Percentiles rank a stretch among this genome's conserved stretches.
Evolutionary conservation across 768 basidiomycete species (phyloP).

Genomic region (Neoboletus subvelutipes): DNA sequence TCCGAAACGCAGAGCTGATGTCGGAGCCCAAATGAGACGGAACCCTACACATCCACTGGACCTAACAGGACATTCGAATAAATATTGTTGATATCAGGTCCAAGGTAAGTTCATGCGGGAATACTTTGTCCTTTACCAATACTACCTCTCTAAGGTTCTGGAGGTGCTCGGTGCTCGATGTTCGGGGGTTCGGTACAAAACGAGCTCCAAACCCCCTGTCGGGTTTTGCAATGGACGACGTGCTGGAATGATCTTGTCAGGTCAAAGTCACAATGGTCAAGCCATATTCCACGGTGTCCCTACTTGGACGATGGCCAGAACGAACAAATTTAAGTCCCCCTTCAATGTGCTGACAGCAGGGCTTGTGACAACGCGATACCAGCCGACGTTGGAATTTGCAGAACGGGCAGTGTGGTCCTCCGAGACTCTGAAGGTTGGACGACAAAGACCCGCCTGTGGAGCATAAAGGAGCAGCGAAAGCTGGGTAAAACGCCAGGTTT

Average conservation of each 20-base stretch:
- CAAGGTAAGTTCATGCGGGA: neutral
- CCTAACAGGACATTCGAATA: neutral
- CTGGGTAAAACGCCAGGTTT: neutral
- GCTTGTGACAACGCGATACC: neutral
- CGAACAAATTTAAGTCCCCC: neutral
- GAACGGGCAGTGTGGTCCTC: neutral
- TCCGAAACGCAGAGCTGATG: neutral
- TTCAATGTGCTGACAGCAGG: neutral
- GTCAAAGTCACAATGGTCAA: neutral
- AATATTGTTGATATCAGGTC: neutral
- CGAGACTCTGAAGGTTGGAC: neutral
- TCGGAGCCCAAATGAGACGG: neutral
- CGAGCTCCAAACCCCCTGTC: neutral
- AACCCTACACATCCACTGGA: neutral
- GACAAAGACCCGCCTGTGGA: no score
- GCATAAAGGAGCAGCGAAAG: neutral
- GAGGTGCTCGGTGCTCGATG: neutral
- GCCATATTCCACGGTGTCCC: neutral
- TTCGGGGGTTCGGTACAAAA: neutral
- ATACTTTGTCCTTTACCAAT: neutral
- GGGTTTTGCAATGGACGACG: neutral
- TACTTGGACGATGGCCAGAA: neutral
- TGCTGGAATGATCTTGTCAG: neutral
- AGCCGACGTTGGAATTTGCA: constrained; percentile 4
- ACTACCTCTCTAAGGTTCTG: neutral